Conservation (phyloP, 2,329 filamentous ascomycete species). For the Passalora sequoiae region DNA sequence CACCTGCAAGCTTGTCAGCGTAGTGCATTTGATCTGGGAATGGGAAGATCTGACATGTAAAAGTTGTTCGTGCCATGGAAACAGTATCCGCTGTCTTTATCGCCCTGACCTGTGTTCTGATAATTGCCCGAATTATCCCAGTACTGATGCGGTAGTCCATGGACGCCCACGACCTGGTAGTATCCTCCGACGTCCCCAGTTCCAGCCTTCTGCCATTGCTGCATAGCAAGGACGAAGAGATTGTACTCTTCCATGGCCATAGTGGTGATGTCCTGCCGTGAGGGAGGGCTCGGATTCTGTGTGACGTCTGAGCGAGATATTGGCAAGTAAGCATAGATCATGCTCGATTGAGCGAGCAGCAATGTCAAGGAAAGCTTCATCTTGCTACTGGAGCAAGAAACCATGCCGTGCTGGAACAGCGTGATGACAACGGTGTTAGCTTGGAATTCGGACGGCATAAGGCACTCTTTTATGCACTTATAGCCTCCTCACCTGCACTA, state of each 20-base stretch:
- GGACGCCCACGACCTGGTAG: slow-evolving; percentile 64
- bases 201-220: slow-evolving; percentile 62
- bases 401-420: too few relatives aligned
- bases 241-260: slow-evolving; percentile 38
- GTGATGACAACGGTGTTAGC: too few relatives aligned
- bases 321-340: slow-evolving; percentile 6
- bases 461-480: too few relatives aligned
- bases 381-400: too few relatives aligned
- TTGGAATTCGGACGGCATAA: too few relatives aligned
- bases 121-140: slow-evolving; percentile 49
- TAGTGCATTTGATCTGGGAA: background rate
- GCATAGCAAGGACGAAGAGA: slow-evolving; percentile 69
- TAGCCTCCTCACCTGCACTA: too few relatives aligned
- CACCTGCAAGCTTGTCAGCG: slow-evolving; percentile 41
- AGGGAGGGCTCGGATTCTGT: background rate
- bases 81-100: slow-evolving; percentile 64
- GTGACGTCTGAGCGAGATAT: slow-evolving; percentile 6
- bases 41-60: slow-evolving; percentile 41
- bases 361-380: slow-evolving; percentile 5
- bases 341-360: slow-evolving; percentile 3
- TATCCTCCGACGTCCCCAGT: slow-evolving; percentile 66
- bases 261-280: slow-evolving; percentile 10
- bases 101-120: slow-evolving; percentile 43
- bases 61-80: slow-evolving; percentile 73
- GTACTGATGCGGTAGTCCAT: slow-evolving; percentile 63